Evolutionary conservation across 176 grass and related monocot genomes (phyloP), one percentile per base, ranked within the genome.

Genomic region (Bromus sterilis): DNA sequence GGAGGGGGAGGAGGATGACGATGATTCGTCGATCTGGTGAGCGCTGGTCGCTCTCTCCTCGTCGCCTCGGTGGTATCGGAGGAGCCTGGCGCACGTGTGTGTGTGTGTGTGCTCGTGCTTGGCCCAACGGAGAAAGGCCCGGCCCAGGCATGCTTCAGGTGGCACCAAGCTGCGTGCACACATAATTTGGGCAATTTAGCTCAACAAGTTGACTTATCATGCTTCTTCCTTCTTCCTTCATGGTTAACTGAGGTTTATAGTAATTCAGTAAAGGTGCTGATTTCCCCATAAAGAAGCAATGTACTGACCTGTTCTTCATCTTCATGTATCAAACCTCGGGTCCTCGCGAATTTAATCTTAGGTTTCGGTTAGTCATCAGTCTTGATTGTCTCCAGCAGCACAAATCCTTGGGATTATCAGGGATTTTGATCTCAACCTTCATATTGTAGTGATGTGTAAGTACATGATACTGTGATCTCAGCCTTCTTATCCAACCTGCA

Each of bases 21-120:
- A n/a, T 69, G 69, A 56, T 41, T 84, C 61, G 44, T 75, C 10
- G 39, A 55, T 80, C 49, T 41, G n/a, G 4, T 7, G 9, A 40
- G 66, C 32, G 33, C n/a, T 14, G 57, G 18, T 44, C 67, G 23
- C 25, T 71, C 40, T 18, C 66, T 58, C 24, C 34, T 40, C 14
- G 26, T 33, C 46, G 20, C 35, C 85, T 82, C 79, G 74, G 80
- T 77, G 79, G 86, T 72, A 87, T 82, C 79, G 85, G 65, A 59
- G 20, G 18, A 20, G 64, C 21, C 30, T 26, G 49, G 12, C n/a
- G 37, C 67, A 24, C 21, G 11, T 42, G 66, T 14, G n/a, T 20
- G 6, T 33, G 62, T 18, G 16, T 35, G 63, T 34, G 14, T 11
- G 49, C 43, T 46, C 43, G 43, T 14, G 0, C 7, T 24, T 11